phyloP scores from a whole-genome alignment of 2,329 filamentous ascomycete species.

The Pyrenochaeta sp. region DNA sequence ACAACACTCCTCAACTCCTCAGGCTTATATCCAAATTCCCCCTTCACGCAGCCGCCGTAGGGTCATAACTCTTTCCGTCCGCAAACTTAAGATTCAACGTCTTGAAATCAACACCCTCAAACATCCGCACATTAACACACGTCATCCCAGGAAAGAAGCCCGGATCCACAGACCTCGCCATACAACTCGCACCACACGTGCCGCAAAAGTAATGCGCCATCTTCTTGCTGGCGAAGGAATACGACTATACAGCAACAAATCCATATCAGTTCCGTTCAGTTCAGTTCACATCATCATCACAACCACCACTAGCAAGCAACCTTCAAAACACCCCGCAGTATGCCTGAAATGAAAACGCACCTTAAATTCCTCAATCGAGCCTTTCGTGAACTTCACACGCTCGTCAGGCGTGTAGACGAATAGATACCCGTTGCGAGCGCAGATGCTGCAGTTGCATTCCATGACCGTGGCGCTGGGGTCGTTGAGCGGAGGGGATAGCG shows the following conservation, averaged over 20 bases:
- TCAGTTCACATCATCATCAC: no score
- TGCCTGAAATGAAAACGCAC: conserved; percentile 10
- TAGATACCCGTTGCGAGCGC: conserved; percentile 61
- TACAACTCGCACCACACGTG: conserved; percentile 39
- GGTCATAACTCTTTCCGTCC: conserved; percentile 34
- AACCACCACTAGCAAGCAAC: no score
- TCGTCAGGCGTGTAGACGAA: conserved; percentile 49
- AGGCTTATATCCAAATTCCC: no score
- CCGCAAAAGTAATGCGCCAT: conserved; percentile 42
- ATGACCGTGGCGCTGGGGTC: conserved; percentile 51
- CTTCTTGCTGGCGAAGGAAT: conserved; percentile 31
- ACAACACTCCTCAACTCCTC: not conserved
- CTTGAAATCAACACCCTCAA: conserved; percentile 39
- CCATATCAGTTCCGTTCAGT: no score
- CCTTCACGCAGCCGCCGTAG: not conserved
- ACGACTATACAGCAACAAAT: conserved; percentile 20
- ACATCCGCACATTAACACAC: conserved; percentile 40
- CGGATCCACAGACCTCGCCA: conserved; percentile 25
- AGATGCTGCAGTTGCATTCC: conserved; percentile 64
- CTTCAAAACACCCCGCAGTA: no score
- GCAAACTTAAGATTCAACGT: conserved; percentile 29
- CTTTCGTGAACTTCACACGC: conserved; percentile 29
- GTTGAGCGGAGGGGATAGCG: conserved; percentile 58
- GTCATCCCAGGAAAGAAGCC: conserved; percentile 24
- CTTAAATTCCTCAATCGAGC: conserved; percentile 25